Percentiles rank a stretch among this genome's conserved stretches.
These are phyloP conservation scores for Stephanodiscus triporus DNA, from an alignment of 108 stramenopile species.

Conservation along the genomic window DNA sequence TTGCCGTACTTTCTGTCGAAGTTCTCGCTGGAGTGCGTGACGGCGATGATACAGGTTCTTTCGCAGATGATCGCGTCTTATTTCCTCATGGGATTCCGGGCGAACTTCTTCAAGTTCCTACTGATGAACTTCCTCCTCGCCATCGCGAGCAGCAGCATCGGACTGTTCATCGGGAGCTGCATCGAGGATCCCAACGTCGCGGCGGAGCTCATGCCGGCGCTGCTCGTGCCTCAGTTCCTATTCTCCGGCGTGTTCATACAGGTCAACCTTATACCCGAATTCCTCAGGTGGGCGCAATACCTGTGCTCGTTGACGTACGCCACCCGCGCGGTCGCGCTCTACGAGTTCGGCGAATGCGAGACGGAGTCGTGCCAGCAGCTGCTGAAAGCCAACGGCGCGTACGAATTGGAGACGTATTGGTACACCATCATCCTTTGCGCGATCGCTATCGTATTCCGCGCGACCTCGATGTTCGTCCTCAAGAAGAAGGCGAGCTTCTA, in stretches of 20 bases:
- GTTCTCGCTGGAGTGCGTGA: conserved; percentile 61
- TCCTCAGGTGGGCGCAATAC: conserved; percentile 79
- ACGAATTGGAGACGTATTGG: conserved; percentile 36
- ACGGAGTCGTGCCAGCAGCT: conserved; percentile 52
- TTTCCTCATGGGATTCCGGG: conserved; percentile 64
- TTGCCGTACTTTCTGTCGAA: conserved; percentile 73
- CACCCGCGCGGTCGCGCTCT: conserved; percentile 54
- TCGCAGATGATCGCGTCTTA: conserved; percentile 55
- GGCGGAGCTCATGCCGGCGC: conserved; percentile 67
- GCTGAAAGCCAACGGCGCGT: conserved; percentile 39
- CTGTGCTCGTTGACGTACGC: conserved; percentile 73
- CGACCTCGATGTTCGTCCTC: conserved; percentile 59
- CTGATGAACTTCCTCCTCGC: conserved; percentile 58
- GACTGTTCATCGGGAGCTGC: conserved; percentile 66
- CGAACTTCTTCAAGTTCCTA: conserved; percentile 57
- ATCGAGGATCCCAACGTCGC: conserved; percentile 74
- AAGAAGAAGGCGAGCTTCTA: conserved; percentile 54
- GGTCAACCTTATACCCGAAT: conserved; percentile 66
- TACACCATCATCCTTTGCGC: conserved; percentile 68
- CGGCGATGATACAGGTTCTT: conserved; percentile 62
- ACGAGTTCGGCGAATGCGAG: conserved; percentile 67
- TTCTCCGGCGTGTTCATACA: conserved; percentile 84
- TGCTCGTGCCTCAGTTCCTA: conserved; percentile 88
- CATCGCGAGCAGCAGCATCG: conserved; percentile 69
- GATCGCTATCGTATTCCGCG: conserved; percentile 62